Base-by-base conservation (phyloP, 805 yeast genomes). In the Saccharomyces jurei region DNA sequence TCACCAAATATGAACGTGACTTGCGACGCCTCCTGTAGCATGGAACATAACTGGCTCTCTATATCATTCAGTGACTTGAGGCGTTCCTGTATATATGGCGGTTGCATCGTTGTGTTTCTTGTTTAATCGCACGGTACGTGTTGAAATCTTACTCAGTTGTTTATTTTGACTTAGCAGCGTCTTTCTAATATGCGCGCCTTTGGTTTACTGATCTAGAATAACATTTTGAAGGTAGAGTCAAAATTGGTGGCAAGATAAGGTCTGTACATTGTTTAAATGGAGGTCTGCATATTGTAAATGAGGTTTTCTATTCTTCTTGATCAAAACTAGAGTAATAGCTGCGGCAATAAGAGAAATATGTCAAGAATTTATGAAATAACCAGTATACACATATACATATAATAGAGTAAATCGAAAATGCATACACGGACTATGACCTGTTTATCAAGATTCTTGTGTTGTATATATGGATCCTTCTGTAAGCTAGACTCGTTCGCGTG, bases 1-100 rank as follows among this genome's bases (percentile, higher is more conserved):
- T 67, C 71, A 26, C 63, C 60, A 48, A 67, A 60, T 4, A 70
- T 59, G 48, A 61, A 64, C 6, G 67, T 69, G 1, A 67, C 62
- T 48, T 63, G 65, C 4, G 71, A 65, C 4, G 70, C 70, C 22
- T 61, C 63, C 27, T 66, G 63, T 28, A 68, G 41, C 44, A 67
- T 56, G 6, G 62, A 50, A 41, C 69, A 63, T 8, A 69, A 58
- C 52, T 59, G 60, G 6, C 50, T 44, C 52, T 69, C 72, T 21
- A 69, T 60, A 14, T 60, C 53, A 28, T 67, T 63, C 13, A 69
- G 54, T 8, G 69, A 55, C 22, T 61, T 56, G 28, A 69, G 51
- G 49, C 72, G 60, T 32, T 67, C 69, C 36, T 60, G 67, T 6
- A 69, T 63, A 46, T 61, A 65, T 25, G 60, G 61, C 25, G 72